These are phyloP conservation scores for Pichia nakasei DNA, from an alignment of 805 yeast genomes.

Conservation along the genomic window DNA sequence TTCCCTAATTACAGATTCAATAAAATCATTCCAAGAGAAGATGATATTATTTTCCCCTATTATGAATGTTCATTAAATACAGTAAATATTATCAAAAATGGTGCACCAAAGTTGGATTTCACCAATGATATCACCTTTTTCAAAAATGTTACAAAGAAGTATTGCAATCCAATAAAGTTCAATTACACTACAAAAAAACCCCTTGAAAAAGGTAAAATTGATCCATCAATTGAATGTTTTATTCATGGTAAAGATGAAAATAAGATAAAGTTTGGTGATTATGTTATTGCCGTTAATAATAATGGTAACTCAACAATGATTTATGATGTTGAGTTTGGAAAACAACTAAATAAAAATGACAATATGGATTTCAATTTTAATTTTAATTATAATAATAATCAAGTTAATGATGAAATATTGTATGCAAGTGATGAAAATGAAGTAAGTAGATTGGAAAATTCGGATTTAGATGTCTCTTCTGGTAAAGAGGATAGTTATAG, in stretches of 20 bases:
- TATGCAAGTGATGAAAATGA: constrained; percentile 4
- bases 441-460: constrained; percentile 18
- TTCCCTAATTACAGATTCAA: constrained; percentile 12
- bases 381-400: background rate
- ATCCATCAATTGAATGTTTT: constrained; percentile 6
- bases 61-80: background rate
- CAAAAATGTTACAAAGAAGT: constrained; percentile 13
- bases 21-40: constrained; percentile 2
- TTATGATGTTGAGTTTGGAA: background rate
- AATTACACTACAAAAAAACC: background rate
- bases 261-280: constrained; percentile 12
- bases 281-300: constrained; percentile 3
- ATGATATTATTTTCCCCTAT: constrained; percentile 12
- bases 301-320: constrained; percentile 3
- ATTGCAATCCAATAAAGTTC: constrained; percentile 9
- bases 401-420: constrained; percentile 3
- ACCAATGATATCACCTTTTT: constrained; percentile 6
- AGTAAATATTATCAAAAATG: constrained; percentile 1
- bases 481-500: background rate
- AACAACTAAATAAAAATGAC: background rate
- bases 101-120: constrained; percentile 9
- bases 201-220: background rate
- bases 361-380: no score
- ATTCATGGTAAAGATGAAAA: constrained; percentile 4
- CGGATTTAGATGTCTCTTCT: constrained; percentile 1